Evolutionary conservation across 441 rosid genomes (phyloP), one percentile per base, ranked within the genome.

Genomic region (Bocquillonia castaneifolia): DNA sequence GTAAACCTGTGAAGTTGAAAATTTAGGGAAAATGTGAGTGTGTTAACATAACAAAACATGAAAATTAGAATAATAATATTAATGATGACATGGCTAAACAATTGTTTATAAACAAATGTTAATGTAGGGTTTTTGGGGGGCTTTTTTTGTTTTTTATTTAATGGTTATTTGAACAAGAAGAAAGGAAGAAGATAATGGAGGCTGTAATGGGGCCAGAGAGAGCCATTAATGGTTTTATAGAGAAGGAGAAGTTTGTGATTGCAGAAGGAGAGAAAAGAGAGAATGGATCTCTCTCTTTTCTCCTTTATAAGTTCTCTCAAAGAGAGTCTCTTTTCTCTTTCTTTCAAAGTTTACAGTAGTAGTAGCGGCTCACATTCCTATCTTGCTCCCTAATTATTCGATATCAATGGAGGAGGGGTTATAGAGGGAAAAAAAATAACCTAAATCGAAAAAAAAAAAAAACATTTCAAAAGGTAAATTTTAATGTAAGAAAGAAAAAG

Each of bases 361-460:
- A 59, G 55, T 28, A 56, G 62, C 59, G 36, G 44, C 66, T 77
- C 40, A 52, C 78, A 77, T 80, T 80, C 84, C 63, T 84, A 67
- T 6, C 82, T 78, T 82, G 71, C n/a, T 72, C 48, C 9, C 9
- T 69, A 80, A 76, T 76, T 55, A 84, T 77, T 70, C 83, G 7
- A 42, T 23, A 3, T 39, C 55, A 0, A 47, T n/a, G 10, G 32
- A 12, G 47, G 55, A 36, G 6, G 6, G 23, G 13, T 13, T 28
- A 34, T 34, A 28, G 23, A 6, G 9, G 0, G 51, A 64, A 48
- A 17, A 64, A 10, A 39, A 3, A 1, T 10, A 0, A 50, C 2
- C 4, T 40, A 23, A 31, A 31, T 1, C 2, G 18, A 56, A 4
- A 0, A 53, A 51, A 51, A 31, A 20, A 13, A 66, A 45, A 50